Percentiles rank a stretch among this genome's conserved stretches.
These are phyloP conservation scores for Kwoniella europaea DNA, from an alignment of 768 basidiomycete species.

Conservation along the genomic window DNA sequence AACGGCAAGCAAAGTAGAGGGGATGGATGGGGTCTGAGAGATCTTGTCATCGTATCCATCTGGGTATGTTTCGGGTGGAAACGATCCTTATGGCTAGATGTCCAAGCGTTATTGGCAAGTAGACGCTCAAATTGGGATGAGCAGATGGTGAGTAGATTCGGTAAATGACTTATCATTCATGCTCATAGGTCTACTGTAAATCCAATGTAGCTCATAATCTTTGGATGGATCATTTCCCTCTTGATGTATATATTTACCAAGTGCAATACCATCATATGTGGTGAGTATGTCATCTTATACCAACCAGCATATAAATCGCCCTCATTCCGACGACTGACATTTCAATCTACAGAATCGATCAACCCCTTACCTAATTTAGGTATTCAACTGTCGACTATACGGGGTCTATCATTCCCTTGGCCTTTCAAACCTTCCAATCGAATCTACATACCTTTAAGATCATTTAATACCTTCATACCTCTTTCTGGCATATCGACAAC, in stretches of 20 bases:
- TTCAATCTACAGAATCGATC: conserved; percentile 39
- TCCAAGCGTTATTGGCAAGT: neutral
- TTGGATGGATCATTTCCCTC: neutral
- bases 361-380: conserved; percentile 41
- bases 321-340: neutral
- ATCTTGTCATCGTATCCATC: conserved; percentile 3
- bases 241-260: conserved; percentile 16
- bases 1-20: conserved; percentile 31
- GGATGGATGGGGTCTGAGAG: conserved; percentile 34
- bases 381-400: conserved; percentile 41
- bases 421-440: conserved; percentile 1
- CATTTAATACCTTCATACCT: conserved; percentile 43
- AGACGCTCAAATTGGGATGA: neutral
- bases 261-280: conserved; percentile 28
- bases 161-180: neutral
- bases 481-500: conserved; percentile 42
- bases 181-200: neutral
- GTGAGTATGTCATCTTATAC: conserved; percentile 21
- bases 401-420: conserved; percentile 40
- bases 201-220: neutral
- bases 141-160: neutral
- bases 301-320: neutral
- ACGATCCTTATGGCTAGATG: neutral
- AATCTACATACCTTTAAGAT: conserved; percentile 19
- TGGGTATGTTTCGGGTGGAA: neutral